Evolutionary conservation across 306 rosid genomes (phyloP), one percentile per base, ranked within the genome.

Genomic region (Begonia loranthoides): DNA sequence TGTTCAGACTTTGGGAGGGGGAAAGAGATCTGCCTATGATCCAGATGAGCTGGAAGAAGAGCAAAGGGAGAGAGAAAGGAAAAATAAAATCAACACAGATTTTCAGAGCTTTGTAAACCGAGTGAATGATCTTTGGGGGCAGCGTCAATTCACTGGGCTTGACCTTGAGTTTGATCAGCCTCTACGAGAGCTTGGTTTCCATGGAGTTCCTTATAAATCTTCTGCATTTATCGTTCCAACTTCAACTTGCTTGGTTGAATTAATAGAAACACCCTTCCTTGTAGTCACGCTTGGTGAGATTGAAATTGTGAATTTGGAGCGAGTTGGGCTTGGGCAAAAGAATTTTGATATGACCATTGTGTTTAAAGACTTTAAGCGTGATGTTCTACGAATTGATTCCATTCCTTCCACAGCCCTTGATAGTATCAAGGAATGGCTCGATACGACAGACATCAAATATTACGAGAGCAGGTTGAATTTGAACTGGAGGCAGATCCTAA

Each of bases 251-350:
- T 74, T 90, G 58, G 95, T 90, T 55, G 97, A 89, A 60, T 80
- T 89, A 66, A 66, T 85, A 15, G 97, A 89, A 69, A 82, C 61
- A 14, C 97, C 97, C 57, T 82, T 84, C 72, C 94, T 84, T 54
- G 94, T 89, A 16, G 87, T 89, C 58, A 79, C 93, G 33, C 78
- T 89, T 12, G 49, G 79, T 41, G 97, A 89, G 80, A 89, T 89
- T 72, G 97, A 89, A 66, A 89, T 89, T 70, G 95, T 89, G 62
- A 89, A 89, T 70, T 73, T 89, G 14, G 97, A 89, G 72, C 75
- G 97, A 68, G 95, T 85, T 62, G 97, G 97, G 52, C 95, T 89
- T 62, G 97, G 97, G 65, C 97, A 89, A 84, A 89, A 89, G 76
- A 89, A 89, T 70, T 89, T 89, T 59, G 97, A 89, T 66, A 70